Base-by-base conservation (phyloP, 768 basidiomycete genomes). In the Tephrocybe sp. region DNA sequence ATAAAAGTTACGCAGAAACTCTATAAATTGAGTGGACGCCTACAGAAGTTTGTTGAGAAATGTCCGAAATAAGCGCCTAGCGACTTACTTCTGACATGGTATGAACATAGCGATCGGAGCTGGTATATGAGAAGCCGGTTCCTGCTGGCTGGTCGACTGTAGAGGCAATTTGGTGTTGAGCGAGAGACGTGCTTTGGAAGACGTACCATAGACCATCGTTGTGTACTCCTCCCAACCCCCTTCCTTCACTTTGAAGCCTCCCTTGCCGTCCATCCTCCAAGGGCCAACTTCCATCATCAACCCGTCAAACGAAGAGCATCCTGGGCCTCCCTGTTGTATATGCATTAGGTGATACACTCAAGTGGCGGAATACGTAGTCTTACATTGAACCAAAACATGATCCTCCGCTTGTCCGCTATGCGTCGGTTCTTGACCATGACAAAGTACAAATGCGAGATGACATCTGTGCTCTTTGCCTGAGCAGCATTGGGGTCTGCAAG, bases 201-300 rank as follows among this genome's bases (percentile, higher is more conserved):
- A 72, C 90, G 64, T 59, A 98, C 96, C 71, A 61, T 89, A 98
- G 50, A 98, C 85, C 73, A 98, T 84, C 28, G 90, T 94, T 20
- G 90, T 86, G 65, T 96, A 98, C 65, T 98, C 96, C 64, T 98
- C 94, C 96, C 96, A 98, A 8, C 94, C 94, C 23, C 94, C 93
- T 56, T 93, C 86, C 8, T 82, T 73, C 17, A 83, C 78, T 59
- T 80, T 81, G 55, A 95, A 79, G 3, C 86, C 80, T 49, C 89
- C 85, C 14, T 83, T 73, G 46, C 83, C 79, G 61, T 92, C 88
- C 68, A 86, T 70, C 57, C 81, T 81, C 83, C 93, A 96, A 3
- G 96, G 95, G 0, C 96, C 96, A n/a, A 95, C 77, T 61, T 98
- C 96, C 93, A 98, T 95, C 87, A 98, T 88, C 15, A 94, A 78